These are phyloP conservation scores for Bauhinia variegata DNA, from an alignment of 306 rosid species.

Conservation along the genomic window DNA sequence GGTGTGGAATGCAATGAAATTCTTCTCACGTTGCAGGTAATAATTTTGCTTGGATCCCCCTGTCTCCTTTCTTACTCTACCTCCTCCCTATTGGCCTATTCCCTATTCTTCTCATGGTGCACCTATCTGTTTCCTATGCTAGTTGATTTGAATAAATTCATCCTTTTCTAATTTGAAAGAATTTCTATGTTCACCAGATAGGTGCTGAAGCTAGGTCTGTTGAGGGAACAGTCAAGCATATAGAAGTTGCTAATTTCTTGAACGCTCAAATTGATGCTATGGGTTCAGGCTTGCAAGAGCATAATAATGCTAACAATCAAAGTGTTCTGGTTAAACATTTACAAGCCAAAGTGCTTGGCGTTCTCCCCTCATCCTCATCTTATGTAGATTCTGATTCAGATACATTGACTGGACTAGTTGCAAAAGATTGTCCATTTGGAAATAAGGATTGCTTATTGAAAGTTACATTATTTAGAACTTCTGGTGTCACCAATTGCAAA, in stretches of 20 bases:
- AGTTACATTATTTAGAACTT: constrained; percentile 71
- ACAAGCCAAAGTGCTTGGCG: constrained; percentile 69
- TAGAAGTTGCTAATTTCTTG: constrained; percentile 64
- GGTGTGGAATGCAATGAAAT: constrained; percentile 70
- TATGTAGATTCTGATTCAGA: constrained; percentile 48
- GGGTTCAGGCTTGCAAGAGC: constrained; percentile 29
- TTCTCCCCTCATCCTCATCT: constrained; percentile 64
- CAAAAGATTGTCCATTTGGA: constrained; percentile 57
- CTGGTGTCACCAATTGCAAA: constrained; percentile 60
- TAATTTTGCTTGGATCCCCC: constrained; percentile 32
- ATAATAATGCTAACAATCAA: constrained; percentile 39
- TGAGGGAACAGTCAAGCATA: constrained; percentile 59
- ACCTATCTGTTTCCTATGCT: constrained; percentile 21
- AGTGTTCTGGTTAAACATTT: constrained; percentile 48
- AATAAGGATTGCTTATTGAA: constrained; percentile 52
- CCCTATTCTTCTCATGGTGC: too few relatives aligned
- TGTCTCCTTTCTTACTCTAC: background rate
- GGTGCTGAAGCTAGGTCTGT: constrained; percentile 61
- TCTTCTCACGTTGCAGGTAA: constrained; percentile 67
- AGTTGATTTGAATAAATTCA: constrained; percentile 31
- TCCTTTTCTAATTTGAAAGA: constrained; percentile 42
- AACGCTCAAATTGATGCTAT: constrained; percentile 46
- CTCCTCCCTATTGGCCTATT: too few relatives aligned
- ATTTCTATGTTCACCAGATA: constrained; percentile 58
- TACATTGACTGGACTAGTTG: constrained; percentile 46